Conservation (phyloP, 257 asterid species). For the Solanum sitiens region DNA sequence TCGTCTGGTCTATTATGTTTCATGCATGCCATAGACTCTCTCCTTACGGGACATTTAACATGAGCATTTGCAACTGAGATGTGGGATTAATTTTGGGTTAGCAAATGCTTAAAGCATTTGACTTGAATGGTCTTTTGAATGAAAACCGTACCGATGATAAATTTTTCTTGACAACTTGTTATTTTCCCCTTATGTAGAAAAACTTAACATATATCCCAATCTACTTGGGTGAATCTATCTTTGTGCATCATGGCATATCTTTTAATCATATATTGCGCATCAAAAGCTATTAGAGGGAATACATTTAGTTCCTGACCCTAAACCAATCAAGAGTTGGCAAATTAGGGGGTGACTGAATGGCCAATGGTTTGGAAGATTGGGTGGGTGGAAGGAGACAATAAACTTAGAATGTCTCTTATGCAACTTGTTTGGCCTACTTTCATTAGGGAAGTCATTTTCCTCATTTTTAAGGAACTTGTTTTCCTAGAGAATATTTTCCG, state of each 20-base stretch:
- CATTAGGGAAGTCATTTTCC: not conserved
- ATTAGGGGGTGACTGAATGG: not conserved
- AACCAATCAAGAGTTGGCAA: not conserved
- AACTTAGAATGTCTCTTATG: not conserved
- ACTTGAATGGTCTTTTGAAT: not conserved
- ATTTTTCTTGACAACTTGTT: not conserved
- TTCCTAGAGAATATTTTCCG: not conserved
- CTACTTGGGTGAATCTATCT: not conserved
- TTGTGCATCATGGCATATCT: not conserved
- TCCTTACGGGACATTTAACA: not conserved
- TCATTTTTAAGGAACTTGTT: not conserved
- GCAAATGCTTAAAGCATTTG: not conserved
- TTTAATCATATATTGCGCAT: not conserved
- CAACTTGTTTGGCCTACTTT: not conserved
- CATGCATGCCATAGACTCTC: not conserved
- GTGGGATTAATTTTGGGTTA: not conserved
- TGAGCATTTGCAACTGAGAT: not conserved
- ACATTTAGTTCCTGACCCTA: not conserved
- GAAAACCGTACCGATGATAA: not conserved
- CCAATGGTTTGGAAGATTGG: not conserved
- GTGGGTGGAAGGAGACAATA: not conserved
- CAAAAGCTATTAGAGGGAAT: not conserved
- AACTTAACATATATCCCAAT: not conserved
- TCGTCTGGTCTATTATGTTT: not conserved
- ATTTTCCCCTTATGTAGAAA: not conserved